Conservation (phyloP, 2,329 filamentous ascomycete species). For the Phyllosticta paracitricarpa region DNA sequence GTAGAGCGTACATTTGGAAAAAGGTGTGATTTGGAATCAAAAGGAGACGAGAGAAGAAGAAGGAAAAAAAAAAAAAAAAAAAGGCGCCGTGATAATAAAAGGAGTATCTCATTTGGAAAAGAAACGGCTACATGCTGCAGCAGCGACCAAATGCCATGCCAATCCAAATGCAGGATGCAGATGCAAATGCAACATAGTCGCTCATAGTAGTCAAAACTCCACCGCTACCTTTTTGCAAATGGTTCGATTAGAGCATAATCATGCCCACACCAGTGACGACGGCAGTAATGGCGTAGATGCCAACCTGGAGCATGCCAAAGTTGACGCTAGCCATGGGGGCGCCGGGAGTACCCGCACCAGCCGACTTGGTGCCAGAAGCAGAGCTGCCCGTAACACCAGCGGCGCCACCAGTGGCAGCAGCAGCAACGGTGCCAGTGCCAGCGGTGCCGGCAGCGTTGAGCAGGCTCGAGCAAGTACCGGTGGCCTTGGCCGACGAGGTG, state of each 20-base stretch:
- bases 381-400: conserved; percentile 17
- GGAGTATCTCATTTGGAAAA: conserved; percentile 6
- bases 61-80: too few species aligned
- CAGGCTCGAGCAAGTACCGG: conserved; percentile 46
- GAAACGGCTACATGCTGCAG: neutral
- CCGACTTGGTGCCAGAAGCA: conserved; percentile 16
- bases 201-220: neutral
- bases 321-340: conserved; percentile 37
- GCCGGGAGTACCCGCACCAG: conserved; percentile 29
- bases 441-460: conserved; percentile 54
- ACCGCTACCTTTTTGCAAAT: neutral
- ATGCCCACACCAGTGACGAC: conserved; percentile 44
- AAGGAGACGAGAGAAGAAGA: neutral
- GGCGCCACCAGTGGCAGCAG: conserved; percentile 32
- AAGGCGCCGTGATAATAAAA: conserved; percentile 1
- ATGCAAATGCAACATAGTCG: conserved; percentile 1
- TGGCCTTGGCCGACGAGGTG: conserved; percentile 38
- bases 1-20: neutral
- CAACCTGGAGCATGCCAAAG: conserved; percentile 37
- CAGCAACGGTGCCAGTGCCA: conserved; percentile 48
- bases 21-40: neutral
- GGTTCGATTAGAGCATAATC: conserved; percentile 39
- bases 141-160: neutral
- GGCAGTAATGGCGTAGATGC: conserved; percentile 41
- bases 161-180: neutral